phyloP scores from a whole-genome alignment of 2,329 filamentous ascomycete genomes.

The Fusarium equiseti region DNA sequence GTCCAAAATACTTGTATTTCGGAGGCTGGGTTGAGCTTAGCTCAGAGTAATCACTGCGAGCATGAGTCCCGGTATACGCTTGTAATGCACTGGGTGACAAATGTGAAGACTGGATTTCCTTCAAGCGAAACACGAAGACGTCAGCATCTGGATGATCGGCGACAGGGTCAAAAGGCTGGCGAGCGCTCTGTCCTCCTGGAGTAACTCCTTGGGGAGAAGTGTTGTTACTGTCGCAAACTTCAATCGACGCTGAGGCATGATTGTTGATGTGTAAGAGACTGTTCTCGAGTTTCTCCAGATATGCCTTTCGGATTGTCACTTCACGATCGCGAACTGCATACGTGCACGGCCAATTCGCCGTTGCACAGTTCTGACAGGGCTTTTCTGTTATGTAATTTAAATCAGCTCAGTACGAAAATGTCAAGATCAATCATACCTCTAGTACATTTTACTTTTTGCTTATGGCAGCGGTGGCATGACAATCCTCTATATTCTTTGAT shows the following conservation, averaged over 20 bases:
- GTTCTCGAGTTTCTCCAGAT: neutral
- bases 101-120: neutral
- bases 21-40: neutral
- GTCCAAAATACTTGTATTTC: neutral
- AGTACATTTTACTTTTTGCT: neutral
- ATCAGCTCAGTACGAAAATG: too few species aligned
- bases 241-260: neutral
- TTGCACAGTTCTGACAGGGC: neutral
- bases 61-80: neutral
- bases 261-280: neutral
- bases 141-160: too few species aligned
- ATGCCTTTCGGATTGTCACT: neutral
- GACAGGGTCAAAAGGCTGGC: too few species aligned
- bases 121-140: too few species aligned
- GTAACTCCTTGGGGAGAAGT: too few species aligned
- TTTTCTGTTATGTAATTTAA: neutral
- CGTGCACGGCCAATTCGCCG: neutral
- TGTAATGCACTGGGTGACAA: neutral
- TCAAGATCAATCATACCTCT: neutral
- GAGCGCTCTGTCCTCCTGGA: too few species aligned
- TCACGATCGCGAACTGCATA: neutral
- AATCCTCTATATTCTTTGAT: too few species aligned
- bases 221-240: neutral
- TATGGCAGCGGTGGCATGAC: neutral
- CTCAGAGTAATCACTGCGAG: neutral